Percentiles rank a stretch among this genome's conserved stretches.
Evolutionary conservation across 2,329 filamentous ascomycete genomes (phyloP).

Genomic region (Ascochyta lentis): DNA sequence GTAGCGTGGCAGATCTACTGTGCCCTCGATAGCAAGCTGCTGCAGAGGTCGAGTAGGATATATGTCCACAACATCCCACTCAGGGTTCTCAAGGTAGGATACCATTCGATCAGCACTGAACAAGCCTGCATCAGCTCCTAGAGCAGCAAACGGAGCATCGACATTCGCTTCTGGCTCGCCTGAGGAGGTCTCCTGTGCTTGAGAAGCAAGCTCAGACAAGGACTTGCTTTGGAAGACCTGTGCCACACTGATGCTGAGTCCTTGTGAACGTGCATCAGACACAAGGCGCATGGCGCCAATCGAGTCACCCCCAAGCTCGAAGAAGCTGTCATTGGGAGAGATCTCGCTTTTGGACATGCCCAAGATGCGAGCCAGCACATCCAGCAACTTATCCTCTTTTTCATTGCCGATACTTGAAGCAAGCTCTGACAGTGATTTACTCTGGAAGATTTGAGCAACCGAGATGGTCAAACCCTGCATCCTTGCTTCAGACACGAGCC

Average conservation of each 20-base stretch:
- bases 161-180: constrained; percentile 25
- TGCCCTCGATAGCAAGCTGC: constrained; percentile 65
- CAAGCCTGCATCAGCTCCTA: constrained; percentile 52
- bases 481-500: constrained; percentile 50
- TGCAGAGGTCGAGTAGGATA: constrained; percentile 66
- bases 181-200: constrained; percentile 39
- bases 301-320: constrained; percentile 56
- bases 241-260: constrained; percentile 51
- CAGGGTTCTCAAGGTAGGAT: constrained; percentile 59
- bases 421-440: constrained; percentile 58
- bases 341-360: constrained; percentile 45
- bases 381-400: constrained; percentile 40
- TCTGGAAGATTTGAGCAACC: constrained; percentile 54
- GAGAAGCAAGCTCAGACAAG: constrained; percentile 43
- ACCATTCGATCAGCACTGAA: constrained; percentile 59
- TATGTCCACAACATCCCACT: constrained; percentile 62
- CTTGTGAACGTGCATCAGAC: constrained; percentile 46
- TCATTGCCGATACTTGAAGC: constrained; percentile 54
- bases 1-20: constrained; percentile 64
- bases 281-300: constrained; percentile 56
- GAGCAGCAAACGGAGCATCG: constrained; percentile 59
- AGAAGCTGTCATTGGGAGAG: constrained; percentile 51
- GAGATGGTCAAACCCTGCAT: constrained; percentile 46
- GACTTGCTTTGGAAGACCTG: constrained; percentile 55
- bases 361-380: constrained; percentile 39